Evolutionary conservation across 75 land plant genomes (phyloP), one percentile per base, ranked within the genome.

Genomic region (Isoetes taiwanensis): DNA sequence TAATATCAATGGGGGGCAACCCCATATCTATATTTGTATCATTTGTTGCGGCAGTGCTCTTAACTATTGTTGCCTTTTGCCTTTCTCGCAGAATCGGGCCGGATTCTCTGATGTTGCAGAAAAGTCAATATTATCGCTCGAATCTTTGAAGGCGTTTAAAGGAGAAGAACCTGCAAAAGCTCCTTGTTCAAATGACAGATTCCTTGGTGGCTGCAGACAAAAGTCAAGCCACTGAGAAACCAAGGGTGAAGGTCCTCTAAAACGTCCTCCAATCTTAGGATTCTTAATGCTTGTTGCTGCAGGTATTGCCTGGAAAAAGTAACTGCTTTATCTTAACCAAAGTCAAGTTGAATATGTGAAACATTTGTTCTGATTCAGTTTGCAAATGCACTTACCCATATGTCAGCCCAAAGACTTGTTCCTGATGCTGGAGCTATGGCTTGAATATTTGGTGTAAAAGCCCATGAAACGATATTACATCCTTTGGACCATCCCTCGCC

Each of bases 391-490:
- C n/a, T 41, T 77, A 86, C 94, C 94, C 94, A 91, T 5, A 91
- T 58, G 65, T 91, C 97, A 37, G 97, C 88, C 97, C 97, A 91
- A 24, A 91, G 58, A 66, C 95, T 91, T 37, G 85, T 34, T 52
- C 97, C 97, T 41, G 95, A 91, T 43, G 82, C 77, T 5, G 97
- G 97, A 46, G 86, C 85, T 67, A 87, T 58, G 0, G 83, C 95
- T 43, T 65, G 65, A 52, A 87, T 76, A 67, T 84, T 74, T 0
- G 89, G 79, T 72, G 76, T 70, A 30, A n/a, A 30, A 87, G 78
- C 50, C 84, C 83, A 24, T 83, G 85, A 59, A 79, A 78, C 20
- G 89, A 89, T 65, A 91, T 57, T 40, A 91, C 73, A 77, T 91
- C 95, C 54, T 71, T 75, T 56, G 85, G 84, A 88, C 97, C 86